Evolutionary conservation across 176 grass and related monocot species (phyloP).

Genomic region (Neostapfia colusana): DNA sequence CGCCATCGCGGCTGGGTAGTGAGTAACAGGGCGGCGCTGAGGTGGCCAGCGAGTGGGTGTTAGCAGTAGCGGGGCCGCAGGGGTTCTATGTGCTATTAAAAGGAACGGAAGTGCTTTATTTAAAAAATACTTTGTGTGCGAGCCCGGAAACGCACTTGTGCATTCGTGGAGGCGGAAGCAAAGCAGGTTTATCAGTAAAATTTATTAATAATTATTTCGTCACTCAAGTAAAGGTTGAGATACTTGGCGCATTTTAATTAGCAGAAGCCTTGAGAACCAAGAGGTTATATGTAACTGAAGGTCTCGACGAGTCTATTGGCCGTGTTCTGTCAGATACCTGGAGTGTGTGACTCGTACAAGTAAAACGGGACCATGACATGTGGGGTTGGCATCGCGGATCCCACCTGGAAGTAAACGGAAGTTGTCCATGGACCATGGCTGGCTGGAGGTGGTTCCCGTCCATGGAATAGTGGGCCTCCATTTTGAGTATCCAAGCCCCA

Average conservation of each 20-base stretch:
- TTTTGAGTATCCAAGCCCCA: neutral
- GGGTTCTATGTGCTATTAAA: neutral
- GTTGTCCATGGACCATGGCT: too few relatives aligned
- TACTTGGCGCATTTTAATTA: neutral
- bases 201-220: too few relatives aligned
- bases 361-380: neutral
- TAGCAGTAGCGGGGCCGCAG: neutral
- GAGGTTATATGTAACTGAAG: too few relatives aligned
- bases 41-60: neutral
- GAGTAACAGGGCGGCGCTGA: neutral
- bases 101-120: constrained; percentile 10
- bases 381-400: neutral
- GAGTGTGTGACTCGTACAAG: neutral
- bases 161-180: neutral
- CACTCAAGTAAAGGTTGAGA: too few relatives aligned
- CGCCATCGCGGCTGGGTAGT: constrained; percentile 33
- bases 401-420: neutral
- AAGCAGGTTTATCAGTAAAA: neutral
- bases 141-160: constrained; percentile 28
- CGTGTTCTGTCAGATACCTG: neutral
- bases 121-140: too few relatives aligned
- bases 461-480: neutral
- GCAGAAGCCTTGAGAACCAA: too few relatives aligned
- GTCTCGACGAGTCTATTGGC: neutral
- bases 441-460: neutral